Evolutionary conservation across 768 basidiomycete species (phyloP).

Genomic region (Hirschioporus abietinus): DNA sequence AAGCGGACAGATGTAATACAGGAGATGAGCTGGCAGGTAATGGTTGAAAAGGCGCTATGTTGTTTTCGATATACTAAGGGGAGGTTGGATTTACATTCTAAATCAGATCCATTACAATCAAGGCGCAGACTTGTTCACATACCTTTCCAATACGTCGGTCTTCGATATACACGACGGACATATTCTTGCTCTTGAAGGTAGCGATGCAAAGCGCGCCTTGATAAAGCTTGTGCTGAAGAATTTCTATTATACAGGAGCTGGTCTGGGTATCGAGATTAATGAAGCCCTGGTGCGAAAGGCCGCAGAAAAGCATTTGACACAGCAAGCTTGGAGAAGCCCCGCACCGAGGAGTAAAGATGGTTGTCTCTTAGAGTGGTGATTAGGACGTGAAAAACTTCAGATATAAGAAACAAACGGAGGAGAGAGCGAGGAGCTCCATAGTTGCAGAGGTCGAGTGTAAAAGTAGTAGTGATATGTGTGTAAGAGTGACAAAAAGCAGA

Average conservation of each 20-base stretch:
- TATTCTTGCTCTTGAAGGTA: constrained; percentile 39
- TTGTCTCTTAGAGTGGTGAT: constrained; percentile 48
- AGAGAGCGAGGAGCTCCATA: not conserved
- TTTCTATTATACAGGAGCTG: constrained; percentile 40
- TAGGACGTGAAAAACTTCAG: not conserved
- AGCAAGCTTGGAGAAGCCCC: constrained; percentile 48
- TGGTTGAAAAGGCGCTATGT: constrained; percentile 1
- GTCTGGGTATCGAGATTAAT: constrained; percentile 58
- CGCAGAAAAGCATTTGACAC: constrained; percentile 30
- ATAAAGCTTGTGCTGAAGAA: constrained; percentile 1
- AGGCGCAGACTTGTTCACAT: constrained; percentile 57
- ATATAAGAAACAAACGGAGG: not conserved
- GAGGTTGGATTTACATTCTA: not conserved
- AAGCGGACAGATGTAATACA: constrained; percentile 45
- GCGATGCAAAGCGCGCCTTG: constrained; percentile 12
- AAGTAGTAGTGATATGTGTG: too few relatives aligned
- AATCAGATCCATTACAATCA: constrained; percentile 60
- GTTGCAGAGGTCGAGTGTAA: not conserved
- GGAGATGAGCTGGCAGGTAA: constrained; percentile 59
- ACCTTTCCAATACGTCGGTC: constrained; percentile 45
- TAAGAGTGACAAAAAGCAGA: too few relatives aligned
- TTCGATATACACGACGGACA: constrained; percentile 51
- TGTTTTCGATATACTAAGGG: not conserved
- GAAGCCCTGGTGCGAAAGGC: constrained; percentile 44
- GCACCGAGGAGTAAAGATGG: constrained; percentile 54